Evolutionary conservation across 2,329 filamentous ascomycete species (phyloP).

Genomic region (Myotisia sp.): DNA sequence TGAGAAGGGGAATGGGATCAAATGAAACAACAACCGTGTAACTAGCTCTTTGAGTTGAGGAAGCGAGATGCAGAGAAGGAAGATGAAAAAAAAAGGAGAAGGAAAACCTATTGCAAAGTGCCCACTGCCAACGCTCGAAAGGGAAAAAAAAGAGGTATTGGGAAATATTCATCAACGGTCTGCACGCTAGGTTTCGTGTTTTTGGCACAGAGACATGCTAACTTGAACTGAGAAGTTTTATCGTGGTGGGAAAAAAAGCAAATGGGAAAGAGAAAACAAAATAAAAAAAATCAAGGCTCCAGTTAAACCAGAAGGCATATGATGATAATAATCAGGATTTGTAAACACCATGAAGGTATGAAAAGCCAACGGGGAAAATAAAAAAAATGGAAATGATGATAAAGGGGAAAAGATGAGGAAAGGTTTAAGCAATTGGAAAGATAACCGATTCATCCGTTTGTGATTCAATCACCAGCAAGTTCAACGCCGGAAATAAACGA

Average conservation of each 20-base stretch:
- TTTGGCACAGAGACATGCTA: background rate
- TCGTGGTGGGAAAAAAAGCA: conserved; percentile 1
- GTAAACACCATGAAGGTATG: background rate
- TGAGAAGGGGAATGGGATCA: background rate
- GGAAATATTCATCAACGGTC: too few species aligned
- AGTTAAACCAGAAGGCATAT: too few species aligned
- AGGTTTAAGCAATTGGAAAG: background rate
- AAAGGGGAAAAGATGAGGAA: background rate
- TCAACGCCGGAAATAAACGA: background rate
- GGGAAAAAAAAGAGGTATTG: background rate
- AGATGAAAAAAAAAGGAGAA: background rate
- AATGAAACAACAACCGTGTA: background rate
- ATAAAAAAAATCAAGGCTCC: too few species aligned
- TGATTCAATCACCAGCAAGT: too few species aligned
- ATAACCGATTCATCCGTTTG: too few species aligned
- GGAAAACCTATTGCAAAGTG: background rate
- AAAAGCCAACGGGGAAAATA: background rate
- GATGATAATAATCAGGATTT: too few species aligned
- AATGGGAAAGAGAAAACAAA: background rate
- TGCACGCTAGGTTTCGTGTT: too few species aligned
- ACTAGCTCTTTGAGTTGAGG: too few species aligned
- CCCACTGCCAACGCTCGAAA: background rate
- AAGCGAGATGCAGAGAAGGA: conserved; percentile 1
- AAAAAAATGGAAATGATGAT: background rate
- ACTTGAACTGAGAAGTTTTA: conserved; percentile 1